Conservation (phyloP, 345 rosid species). For the Arabis alpina region DNA sequence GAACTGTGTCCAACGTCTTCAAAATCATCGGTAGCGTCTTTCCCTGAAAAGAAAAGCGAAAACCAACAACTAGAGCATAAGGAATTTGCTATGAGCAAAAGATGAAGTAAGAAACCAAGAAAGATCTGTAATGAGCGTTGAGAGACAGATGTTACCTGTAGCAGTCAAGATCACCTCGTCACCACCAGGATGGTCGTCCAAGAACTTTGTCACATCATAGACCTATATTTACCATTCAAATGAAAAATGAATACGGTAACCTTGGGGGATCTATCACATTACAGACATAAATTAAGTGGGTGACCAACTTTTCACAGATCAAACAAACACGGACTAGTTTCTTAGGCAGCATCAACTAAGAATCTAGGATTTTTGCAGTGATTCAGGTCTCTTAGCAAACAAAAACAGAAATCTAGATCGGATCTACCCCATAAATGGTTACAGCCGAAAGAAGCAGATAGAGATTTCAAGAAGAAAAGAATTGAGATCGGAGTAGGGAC, state of each 20-base stretch:
- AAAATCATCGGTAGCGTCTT: conserved; percentile 92
- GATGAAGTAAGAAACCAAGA: no score
- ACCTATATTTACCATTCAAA: conserved; percentile 46
- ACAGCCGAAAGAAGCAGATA: conserved; percentile 1
- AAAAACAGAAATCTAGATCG: conserved; percentile 13
- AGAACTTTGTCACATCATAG: conserved; percentile 72
- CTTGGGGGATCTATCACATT: not conserved
- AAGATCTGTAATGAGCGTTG: no score
- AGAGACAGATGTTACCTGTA: no score
- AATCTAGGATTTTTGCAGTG: not conserved
- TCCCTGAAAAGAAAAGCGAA: conserved; percentile 57
- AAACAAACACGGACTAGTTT: conserved; percentile 3
- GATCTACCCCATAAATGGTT: no score
- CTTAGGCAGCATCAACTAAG: not conserved
- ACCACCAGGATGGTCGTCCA: conserved; percentile 88
- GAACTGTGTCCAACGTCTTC: conserved; percentile 94
- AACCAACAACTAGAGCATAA: not conserved
- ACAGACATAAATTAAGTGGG: not conserved
- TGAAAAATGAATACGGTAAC: not conserved
- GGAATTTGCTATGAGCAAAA: no score
- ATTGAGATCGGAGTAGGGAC: conserved; percentile 45
- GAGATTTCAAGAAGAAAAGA: no score
- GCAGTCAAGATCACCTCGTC: conserved; percentile 72
- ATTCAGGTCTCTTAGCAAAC: not conserved
- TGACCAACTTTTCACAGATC: not conserved